Evolutionary conservation across 2,329 filamentous ascomycete species (phyloP), one percentile per base, ranked within the genome.

Genomic region (Chaetothyriales sp.): DNA sequence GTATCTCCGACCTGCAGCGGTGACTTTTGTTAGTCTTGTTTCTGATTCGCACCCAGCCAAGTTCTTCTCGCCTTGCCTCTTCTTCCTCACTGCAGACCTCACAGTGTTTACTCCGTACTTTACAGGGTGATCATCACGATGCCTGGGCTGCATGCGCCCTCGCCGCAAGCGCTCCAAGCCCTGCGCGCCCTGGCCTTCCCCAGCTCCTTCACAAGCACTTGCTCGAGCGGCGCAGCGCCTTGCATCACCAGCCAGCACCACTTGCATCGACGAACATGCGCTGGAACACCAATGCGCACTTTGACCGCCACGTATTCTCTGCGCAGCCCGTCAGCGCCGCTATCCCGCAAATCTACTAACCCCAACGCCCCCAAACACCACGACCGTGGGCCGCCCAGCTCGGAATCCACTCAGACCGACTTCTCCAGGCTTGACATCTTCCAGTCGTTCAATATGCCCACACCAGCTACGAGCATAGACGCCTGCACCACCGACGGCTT

Each of bases 401-500:
- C 71, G 43, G 81, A 84, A 71, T 71, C 76, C 48, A 83, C 80
- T 1, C 78, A 79, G 60, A 83, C 82, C 2, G 83, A 92, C 68
- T 88, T 97, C 60, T 72, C 70, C 44, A 76, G 77, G 13, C 75
- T 97, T 58, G 82, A 98, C 65, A 83, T 98, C 5, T 76, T 97
- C 4, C 82, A 80, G 43, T 81, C 80, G 58, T 80, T 82, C 1
- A 85, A 88, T 0, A 74, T 79, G 3, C 92, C 90, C 0, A 73
- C 79, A 4, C 92, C 92, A 0, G 82, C 88, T 0, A 95, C 88
- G 0, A 81, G 82, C 1, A 81, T 98, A 46, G 89, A 95, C 61
- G 81, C 85, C 5, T 94, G 87, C 69, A 80, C 85, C 54, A 72
- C 77, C 54, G 82, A 90, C 61, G 92, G 92, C 1, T 98, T 98